Base-by-base conservation (phyloP, 352 stramenopile species). In the Phytophthora melonis region DNA sequence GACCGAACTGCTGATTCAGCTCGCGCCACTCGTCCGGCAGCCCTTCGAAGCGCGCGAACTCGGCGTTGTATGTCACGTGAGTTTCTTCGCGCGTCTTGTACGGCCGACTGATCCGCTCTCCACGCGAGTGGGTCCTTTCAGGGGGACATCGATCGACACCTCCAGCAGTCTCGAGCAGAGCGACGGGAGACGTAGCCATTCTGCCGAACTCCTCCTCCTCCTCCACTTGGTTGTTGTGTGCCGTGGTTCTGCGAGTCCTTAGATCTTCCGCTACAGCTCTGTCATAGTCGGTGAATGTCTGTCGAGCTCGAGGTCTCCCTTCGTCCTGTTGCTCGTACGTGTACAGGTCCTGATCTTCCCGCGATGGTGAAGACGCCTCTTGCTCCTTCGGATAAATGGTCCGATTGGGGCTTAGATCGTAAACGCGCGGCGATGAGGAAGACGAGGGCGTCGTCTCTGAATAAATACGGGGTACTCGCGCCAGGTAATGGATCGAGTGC, bases 1-100 rank as follows among this genome's bases (percentile, higher is more conserved):
- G 52, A 3, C 87, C 90, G 58, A 95, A 96, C 52, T 94, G 87
- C 36, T 90, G 83, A 59, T 95, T 94, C 6, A 93, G 58, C 4
- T 75, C 61, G 10, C 79, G 63, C 90, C 90, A 96, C 10, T 77
- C 87, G 18, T 70, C 75, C 0, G 90, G 90, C 0, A 95, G 66
- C 5, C 90, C 90, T 74, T 95, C 89, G 58, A 91, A 95, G n/a
- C 88, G 80, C 19, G 86, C 84, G 10, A 79, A 59, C 30, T 90
- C 79, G 2, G 70, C 69, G 65, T 96, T 91, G 63, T 93, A 96
- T 1, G 81, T 92, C 2, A 95, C 87, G 63, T 96, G 88, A 0
- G 93, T 68, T 32, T 91, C 86, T 61, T 90, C 87, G 0, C 79
- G 75, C 5, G 71, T 87, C 52, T 90, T 90, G 74, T 90, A 93